A percentile compares a stretch with the other conserved stretches of the same genome.
These are phyloP conservation scores for Candida anglica DNA, from an alignment of 805 yeast genomes.

Conservation along the genomic window DNA sequence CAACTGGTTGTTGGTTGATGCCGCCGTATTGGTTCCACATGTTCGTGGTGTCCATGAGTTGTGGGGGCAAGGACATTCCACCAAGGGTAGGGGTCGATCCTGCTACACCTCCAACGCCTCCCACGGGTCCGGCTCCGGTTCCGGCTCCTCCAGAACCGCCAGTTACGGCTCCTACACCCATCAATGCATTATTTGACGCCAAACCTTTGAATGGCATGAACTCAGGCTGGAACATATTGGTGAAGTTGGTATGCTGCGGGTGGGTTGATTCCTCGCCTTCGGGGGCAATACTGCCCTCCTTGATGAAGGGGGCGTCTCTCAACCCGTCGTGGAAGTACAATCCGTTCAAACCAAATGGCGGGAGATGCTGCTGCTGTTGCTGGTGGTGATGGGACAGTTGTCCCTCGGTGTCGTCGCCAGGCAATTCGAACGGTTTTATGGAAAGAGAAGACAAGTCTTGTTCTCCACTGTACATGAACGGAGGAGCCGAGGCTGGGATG, in stretches of 20 bases:
- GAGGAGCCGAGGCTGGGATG: slow-evolving; percentile 36
- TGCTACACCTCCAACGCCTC: too few relatives aligned
- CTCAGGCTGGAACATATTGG: slow-evolving; percentile 1
- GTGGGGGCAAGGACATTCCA: too few relatives aligned
- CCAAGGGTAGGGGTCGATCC: too few relatives aligned
- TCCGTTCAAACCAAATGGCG: not conserved
- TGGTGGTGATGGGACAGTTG: too few relatives aligned
- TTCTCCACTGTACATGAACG: slow-evolving; percentile 9
- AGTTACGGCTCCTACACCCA: too few relatives aligned
- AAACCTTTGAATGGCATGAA: slow-evolving; percentile 4
- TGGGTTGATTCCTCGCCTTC: too few relatives aligned
- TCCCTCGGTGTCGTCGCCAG: slow-evolving; percentile 12
- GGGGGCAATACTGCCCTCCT: slow-evolving; percentile 1
- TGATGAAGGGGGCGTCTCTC: slow-evolving; percentile 5
- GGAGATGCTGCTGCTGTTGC: too few relatives aligned
- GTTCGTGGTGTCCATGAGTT: too few relatives aligned
- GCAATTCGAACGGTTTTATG: slow-evolving; percentile 22
- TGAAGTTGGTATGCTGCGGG: too few relatives aligned
- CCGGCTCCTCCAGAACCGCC: too few relatives aligned
- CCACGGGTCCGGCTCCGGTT: too few relatives aligned
- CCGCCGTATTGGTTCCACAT: slow-evolving; percentile 5
- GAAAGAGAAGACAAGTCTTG: slow-evolving; percentile 9
- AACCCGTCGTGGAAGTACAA: slow-evolving; percentile 3
- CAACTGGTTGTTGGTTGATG: too few relatives aligned
- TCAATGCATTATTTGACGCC: slow-evolving; percentile 2